phyloP scores from a whole-genome alignment of 1,139 yeast species.

The Diutina catenulata region DNA sequence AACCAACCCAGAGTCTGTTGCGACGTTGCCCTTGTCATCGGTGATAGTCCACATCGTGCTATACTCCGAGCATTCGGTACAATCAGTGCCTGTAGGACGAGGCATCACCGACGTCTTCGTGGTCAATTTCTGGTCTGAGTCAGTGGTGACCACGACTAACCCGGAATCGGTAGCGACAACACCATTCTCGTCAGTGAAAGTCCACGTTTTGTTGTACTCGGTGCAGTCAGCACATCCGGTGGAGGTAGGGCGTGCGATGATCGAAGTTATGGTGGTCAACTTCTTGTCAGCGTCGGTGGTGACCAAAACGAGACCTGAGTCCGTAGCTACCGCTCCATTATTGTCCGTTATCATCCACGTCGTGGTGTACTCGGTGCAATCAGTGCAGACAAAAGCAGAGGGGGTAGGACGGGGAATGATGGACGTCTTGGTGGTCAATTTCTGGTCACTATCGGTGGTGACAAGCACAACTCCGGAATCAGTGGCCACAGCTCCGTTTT shows the following conservation, averaged over 20 bases:
- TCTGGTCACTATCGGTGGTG: background rate
- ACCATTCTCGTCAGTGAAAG: background rate
- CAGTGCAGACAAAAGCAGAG: background rate
- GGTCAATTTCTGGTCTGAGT: too few relatives aligned
- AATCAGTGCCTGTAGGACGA: too few relatives aligned
- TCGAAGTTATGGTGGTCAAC: background rate
- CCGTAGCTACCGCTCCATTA: background rate
- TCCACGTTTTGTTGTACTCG: too few relatives aligned
- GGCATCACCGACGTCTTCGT: too few relatives aligned
- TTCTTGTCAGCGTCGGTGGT: too few relatives aligned
- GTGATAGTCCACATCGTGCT: conserved; percentile 1
- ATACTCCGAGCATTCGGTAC: conserved; percentile 1
- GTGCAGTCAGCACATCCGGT: background rate
- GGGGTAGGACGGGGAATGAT: background rate
- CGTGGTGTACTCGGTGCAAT: background rate
- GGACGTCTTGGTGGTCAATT: background rate
- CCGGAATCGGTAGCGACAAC: background rate
- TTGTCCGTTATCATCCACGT: background rate
- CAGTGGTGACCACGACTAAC: too few relatives aligned
- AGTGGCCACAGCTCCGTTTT: background rate
- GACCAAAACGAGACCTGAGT: too few relatives aligned
- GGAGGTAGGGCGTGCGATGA: background rate
- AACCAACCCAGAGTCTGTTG: conserved; percentile 1
- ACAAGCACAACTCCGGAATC: background rate
- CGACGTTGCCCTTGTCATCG: background rate